Conservation (phyloP, 1,284 basidiomycete species). For the Cryptococcus sp. region DNA sequence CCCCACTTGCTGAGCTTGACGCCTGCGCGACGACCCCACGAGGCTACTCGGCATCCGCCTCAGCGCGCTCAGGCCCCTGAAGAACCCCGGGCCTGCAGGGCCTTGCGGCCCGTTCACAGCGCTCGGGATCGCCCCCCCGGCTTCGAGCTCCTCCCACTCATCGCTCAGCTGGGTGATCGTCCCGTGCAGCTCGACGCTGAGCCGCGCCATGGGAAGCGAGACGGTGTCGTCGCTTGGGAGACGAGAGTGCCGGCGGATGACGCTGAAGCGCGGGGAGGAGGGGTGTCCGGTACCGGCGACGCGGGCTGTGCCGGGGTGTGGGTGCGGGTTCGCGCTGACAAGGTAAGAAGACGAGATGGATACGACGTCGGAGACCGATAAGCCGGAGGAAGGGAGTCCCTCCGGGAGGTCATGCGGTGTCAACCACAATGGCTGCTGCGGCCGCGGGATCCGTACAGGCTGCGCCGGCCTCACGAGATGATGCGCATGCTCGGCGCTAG, state of each 20-base stretch:
- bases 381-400: slow-evolving; percentile 26
- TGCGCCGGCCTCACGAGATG: not conserved
- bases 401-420: slow-evolving; percentile 13
- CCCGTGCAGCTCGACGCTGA: slow-evolving; percentile 42
- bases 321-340: not conserved
- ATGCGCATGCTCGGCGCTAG: too few relatives aligned
- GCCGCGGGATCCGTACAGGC: not conserved
- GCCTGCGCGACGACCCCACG: slow-evolving; percentile 10
- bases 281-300: not conserved
- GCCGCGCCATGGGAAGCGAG: slow-evolving; percentile 19
- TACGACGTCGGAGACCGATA: slow-evolving; percentile 33
- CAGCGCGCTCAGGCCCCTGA: slow-evolving; percentile 22
- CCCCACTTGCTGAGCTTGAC: slow-evolving; percentile 9
- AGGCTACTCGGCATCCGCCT: slow-evolving; percentile 27
- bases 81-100: slow-evolving; percentile 16
- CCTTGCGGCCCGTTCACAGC: slow-evolving; percentile 27
- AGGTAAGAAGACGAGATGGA: slow-evolving; percentile 19
- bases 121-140: slow-evolving; percentile 15
- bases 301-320: not conserved
- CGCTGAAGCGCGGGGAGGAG: not conserved
- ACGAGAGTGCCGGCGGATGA: slow-evolving; percentile 24
- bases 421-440: not conserved
- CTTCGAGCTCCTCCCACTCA: slow-evolving; percentile 39
- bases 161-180: slow-evolving; percentile 37
- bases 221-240: slow-evolving; percentile 19